Evolutionary conservation across 1,284 basidiomycete species (phyloP).

Genomic region (Cutaneotrichosporon sp.): DNA sequence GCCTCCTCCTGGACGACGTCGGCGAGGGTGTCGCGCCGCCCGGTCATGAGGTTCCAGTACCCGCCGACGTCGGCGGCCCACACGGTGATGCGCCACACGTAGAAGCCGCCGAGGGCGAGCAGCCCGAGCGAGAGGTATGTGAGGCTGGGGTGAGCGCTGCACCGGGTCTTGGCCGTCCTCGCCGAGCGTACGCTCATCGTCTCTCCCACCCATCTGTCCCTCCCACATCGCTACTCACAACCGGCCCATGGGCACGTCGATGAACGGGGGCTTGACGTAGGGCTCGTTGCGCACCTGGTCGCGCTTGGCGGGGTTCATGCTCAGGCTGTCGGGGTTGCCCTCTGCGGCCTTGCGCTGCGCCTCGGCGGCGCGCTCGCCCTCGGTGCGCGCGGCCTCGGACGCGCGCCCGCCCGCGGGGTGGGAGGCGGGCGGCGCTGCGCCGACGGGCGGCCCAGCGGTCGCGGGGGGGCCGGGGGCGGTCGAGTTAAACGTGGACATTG

Average conservation of each 20-base stretch:
- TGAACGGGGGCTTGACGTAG: slow-evolving; percentile 49
- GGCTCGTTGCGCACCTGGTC: slow-evolving; percentile 47
- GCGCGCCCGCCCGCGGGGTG: too few relatives aligned
- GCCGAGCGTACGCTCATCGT: too few relatives aligned
- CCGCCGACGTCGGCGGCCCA: slow-evolving; percentile 51
- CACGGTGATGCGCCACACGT: slow-evolving; percentile 50
- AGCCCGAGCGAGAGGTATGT: slow-evolving; percentile 47
- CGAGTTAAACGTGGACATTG: too few relatives aligned
- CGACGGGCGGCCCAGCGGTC: too few relatives aligned
- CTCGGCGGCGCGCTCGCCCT: too few relatives aligned
- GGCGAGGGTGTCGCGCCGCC: slow-evolving; percentile 29
- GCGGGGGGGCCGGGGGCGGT: too few relatives aligned
- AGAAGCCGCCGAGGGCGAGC: slow-evolving; percentile 43
- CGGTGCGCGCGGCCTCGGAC: too few relatives aligned
- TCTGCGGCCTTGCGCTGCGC: neutral
- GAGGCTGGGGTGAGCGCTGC: slow-evolving; percentile 39
- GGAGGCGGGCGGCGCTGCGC: too few relatives aligned
- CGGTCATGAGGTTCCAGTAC: slow-evolving; percentile 52
- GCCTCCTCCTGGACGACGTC: slow-evolving; percentile 22
- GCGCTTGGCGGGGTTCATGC: slow-evolving; percentile 29
- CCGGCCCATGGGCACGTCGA: slow-evolving; percentile 47
- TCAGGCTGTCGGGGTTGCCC: neutral
- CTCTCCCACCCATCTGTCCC: too few relatives aligned
- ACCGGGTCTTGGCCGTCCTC: too few relatives aligned
- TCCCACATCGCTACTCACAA: too few relatives aligned